Percentiles rank a stretch among this genome's conserved stretches.
These are phyloP conservation scores for Mycena leptocephala DNA, from an alignment of 768 basidiomycete species.

Conservation along the genomic window DNA sequence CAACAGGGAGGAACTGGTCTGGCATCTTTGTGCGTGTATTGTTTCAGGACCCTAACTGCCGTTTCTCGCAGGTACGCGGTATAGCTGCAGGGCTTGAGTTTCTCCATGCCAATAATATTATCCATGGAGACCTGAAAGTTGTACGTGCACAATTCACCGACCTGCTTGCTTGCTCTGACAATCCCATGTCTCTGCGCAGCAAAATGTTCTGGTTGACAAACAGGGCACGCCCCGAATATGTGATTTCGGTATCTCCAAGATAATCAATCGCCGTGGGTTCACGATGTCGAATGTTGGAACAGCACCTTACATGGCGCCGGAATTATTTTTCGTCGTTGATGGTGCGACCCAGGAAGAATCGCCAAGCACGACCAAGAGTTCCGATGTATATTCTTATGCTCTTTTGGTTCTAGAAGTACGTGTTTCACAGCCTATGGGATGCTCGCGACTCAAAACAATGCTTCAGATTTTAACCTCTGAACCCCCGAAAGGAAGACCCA, in stretches of 20 bases:
- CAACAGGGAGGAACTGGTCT: conserved; percentile 11
- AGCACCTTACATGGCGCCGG: conserved; percentile 37
- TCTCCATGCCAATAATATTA: conserved; percentile 36
- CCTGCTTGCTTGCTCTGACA: too few species aligned
- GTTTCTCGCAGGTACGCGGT: conserved; percentile 23
- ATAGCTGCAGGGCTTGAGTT: conserved; percentile 38
- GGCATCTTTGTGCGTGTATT: too few species aligned
- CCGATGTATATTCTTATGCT: conserved; percentile 37
- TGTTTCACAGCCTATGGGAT: background rate
- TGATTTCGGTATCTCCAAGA: conserved; percentile 41
- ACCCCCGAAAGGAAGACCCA: background rate
- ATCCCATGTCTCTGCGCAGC: too few species aligned
- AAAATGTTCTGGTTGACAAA: too few species aligned
- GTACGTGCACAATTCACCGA: conserved; percentile 20
- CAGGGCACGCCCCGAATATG: conserved; percentile 21
- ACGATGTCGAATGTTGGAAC: conserved; percentile 29
- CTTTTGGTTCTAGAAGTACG: conserved; percentile 34
- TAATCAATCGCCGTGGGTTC: conserved; percentile 19
- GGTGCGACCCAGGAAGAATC: background rate
- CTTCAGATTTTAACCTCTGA: background rate
- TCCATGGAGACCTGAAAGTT: conserved; percentile 44
- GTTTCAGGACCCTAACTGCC: too few species aligned
- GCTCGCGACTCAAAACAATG: background rate
- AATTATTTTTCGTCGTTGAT: conserved; percentile 21
- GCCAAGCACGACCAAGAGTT: background rate